phyloP scores from a whole-genome alignment of 108 stramenopile genomes.

The Ochromonas danica region DNA sequence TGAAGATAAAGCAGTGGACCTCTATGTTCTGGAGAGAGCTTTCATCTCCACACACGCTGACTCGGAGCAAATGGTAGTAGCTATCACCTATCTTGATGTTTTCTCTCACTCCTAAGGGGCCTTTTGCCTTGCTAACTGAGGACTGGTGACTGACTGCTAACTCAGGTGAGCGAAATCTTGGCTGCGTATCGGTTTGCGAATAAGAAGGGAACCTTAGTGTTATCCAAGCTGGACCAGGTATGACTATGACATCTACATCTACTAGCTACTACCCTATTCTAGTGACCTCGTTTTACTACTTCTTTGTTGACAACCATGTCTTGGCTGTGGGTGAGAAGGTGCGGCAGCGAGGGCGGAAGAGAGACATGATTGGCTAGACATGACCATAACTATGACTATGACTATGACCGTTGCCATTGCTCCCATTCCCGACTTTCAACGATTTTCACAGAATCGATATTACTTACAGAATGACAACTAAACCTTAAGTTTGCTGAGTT shows the following conservation, averaged over 20 bases:
- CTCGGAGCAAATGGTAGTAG: constrained; percentile 63
- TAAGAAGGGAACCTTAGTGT: not conserved
- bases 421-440: too few species aligned
- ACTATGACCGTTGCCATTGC: too few species aligned
- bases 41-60: constrained; percentile 84
- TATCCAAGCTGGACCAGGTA: not conserved
- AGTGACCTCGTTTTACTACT: not conserved
- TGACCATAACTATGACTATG: too few species aligned
- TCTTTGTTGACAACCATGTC: not conserved
- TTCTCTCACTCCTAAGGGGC: not conserved
- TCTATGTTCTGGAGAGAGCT: constrained; percentile 92
- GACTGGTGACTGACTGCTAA: not conserved
- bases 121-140: too few species aligned
- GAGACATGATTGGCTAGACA: constrained; percentile 34
- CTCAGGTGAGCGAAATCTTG: not conserved
- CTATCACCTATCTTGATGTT: not conserved
- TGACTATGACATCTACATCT: not conserved
- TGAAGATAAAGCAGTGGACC: constrained; percentile 95
- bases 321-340: not conserved
- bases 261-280: not conserved
- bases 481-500: too few species aligned
- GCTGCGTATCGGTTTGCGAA: not conserved
- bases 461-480: too few species aligned
- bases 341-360: constrained; percentile 24
- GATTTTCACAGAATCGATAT: too few species aligned